These are phyloP conservation scores for Asterella californica DNA, from an alignment of 225 moss, liverwort and hornwort genomes.

Conservation along the genomic window DNA sequence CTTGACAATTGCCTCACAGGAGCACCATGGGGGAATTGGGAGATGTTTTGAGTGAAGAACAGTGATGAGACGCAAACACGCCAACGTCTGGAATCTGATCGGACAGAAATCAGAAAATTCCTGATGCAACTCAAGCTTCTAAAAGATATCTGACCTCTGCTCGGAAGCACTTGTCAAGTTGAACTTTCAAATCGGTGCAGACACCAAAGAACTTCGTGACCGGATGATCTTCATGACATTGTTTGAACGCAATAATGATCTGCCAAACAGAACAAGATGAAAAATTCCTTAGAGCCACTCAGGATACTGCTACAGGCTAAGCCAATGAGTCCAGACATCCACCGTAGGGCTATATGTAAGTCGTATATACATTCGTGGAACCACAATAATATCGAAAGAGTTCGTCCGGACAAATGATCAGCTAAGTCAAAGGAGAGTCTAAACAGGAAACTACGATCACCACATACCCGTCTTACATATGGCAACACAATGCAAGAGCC, in stretches of 20 bases:
- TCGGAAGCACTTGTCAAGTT: conserved; percentile 82
- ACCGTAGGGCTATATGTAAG: too few relatives aligned
- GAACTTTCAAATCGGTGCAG: conserved; percentile 81
- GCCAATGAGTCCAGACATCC: too few relatives aligned
- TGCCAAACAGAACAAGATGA: conserved; percentile 14
- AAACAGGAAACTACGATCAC: not conserved
- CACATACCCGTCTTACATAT: not conserved
- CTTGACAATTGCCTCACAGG: too few relatives aligned
- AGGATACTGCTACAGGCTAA: too few relatives aligned
- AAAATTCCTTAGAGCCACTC: not conserved
- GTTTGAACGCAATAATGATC: conserved; percentile 85
- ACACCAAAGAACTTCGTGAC: conserved; percentile 84
- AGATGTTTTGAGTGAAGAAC: too few relatives aligned
- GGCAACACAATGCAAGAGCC: not conserved
- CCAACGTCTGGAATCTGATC: too few relatives aligned
- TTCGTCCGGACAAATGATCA: not conserved
- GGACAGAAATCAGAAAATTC: not conserved
- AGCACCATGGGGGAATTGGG: too few relatives aligned
- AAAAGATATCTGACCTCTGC: conserved; percentile 53
- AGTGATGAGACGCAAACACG: too few relatives aligned
- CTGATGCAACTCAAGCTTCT: not conserved
- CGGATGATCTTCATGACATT: conserved; percentile 90
- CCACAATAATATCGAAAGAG: not conserved
- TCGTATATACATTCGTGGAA: too few relatives aligned
- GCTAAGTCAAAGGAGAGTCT: not conserved